Conservation (phyloP, 495 filamentous ascomycete species). For the Penicillium cosmopolitanum region DNA sequence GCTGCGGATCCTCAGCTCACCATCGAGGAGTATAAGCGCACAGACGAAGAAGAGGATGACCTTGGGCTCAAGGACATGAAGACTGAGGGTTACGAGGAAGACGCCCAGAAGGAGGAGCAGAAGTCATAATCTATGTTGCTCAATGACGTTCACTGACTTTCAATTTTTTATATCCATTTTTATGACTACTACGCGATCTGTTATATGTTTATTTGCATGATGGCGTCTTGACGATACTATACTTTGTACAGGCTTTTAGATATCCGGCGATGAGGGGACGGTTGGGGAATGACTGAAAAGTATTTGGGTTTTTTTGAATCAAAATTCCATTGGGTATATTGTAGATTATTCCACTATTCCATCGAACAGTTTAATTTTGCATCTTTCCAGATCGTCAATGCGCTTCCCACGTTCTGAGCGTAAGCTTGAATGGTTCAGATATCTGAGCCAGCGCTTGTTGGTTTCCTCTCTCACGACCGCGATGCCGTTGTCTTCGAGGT, state of each 20-base stretch:
- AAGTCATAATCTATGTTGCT: slow-evolving; percentile 13
- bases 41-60: slow-evolving; percentile 88
- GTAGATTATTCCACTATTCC: slow-evolving; percentile 1
- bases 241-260: slow-evolving; percentile 25
- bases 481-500: too few species aligned
- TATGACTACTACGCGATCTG: slow-evolving; percentile 38
- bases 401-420: too few species aligned
- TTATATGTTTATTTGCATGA: slow-evolving; percentile 25
- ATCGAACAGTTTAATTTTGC: neutral
- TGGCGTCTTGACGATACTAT: slow-evolving; percentile 25
- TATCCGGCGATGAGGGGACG: slow-evolving; percentile 29
- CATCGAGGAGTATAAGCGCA: slow-evolving; percentile 83
- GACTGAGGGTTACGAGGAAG: slow-evolving; percentile 80
- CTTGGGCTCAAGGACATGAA: slow-evolving; percentile 91
- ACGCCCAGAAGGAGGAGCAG: slow-evolving; percentile 38
- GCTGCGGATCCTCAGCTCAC: slow-evolving; percentile 79
- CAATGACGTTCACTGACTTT: slow-evolving; percentile 3
- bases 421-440: too few species aligned
- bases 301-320: slow-evolving; percentile 10
- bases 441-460: too few species aligned
- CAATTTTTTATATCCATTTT: slow-evolving; percentile 22
- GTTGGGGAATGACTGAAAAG: slow-evolving; percentile 20
- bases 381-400: neutral
- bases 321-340: slow-evolving; percentile 7
- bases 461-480: too few species aligned